Base-by-base conservation (phyloP, 352 stramenopile genomes). In the Pythium pyrilobum region DNA sequence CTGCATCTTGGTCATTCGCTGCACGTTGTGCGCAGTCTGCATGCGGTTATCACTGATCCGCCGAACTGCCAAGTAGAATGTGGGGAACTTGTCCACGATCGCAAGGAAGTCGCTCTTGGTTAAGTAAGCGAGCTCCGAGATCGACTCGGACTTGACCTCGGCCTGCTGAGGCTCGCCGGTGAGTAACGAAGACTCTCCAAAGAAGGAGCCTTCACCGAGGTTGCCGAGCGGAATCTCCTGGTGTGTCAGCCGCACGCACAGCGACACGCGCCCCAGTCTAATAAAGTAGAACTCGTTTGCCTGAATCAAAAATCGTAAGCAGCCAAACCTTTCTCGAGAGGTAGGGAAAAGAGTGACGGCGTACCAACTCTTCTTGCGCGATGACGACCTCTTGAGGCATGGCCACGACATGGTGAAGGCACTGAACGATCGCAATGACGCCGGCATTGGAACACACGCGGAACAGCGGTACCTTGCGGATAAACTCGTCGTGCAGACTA, bases 221-320 rank as follows among this genome's bases (percentile, higher is more conserved):
- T 83, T 85, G 5, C 78, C 80, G 5, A 91, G 39, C 18, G 81
- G 77, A 25, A 85, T 56, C 38, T 72, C 56, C 33, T 62, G 43
- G 1, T 12, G 33, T 12, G 69, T 43, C 3, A 66, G 44, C 3
- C 67, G 38, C 4, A 85, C 72, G n/a, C 64, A 77, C 1, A 87
- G 59, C 10, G 71, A 84, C 10, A 88, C 81, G 27, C 71, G 69
- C 2, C 74, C 78, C 43, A 67, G 73, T 42, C 84, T 85, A 48
- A 91, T 89, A 29, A 91, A 87, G 52, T 89, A 91, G 45, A 91
- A 88, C 59, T 88, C 74, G 20, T 47, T 71, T 27, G 62, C 69
- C 62, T 74, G 41, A 15, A 33, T 21, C 21, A 21, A 38, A 21
- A 55, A 34, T 24, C 20, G 3, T 32, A 23, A 0, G 25, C 32